phyloP scores from a whole-genome alignment of 2,329 filamentous ascomycete species.

The Ophiosphaerella herpotricha region DNA sequence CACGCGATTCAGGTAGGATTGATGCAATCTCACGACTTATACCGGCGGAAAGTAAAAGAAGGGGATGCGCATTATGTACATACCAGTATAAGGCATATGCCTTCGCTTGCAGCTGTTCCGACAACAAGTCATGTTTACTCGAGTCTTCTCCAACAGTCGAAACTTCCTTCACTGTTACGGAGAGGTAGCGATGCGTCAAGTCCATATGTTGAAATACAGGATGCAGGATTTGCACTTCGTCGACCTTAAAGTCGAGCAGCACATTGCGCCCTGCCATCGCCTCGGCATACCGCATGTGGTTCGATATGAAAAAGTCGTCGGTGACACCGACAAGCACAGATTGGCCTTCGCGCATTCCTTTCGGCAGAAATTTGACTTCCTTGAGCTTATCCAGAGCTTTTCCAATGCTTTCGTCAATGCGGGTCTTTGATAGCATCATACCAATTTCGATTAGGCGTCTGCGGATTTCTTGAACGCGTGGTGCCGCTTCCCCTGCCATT shows the following conservation, averaged over 20 bases:
- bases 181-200: constrained; percentile 19
- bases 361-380: constrained; percentile 19
- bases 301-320: constrained; percentile 20
- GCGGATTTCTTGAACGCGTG: constrained; percentile 11
- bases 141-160: constrained; percentile 11
- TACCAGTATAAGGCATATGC: constrained; percentile 30
- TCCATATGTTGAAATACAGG: constrained; percentile 13
- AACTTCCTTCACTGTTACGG: constrained; percentile 13
- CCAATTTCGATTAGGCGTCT: constrained; percentile 16
- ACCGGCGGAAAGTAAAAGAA: no score
- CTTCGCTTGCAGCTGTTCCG: constrained; percentile 9
- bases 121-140: constrained; percentile 5
- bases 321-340: constrained; percentile 7
- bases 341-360: not conserved
- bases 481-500: constrained; percentile 8
- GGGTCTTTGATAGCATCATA: constrained; percentile 10
- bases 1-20: no score
- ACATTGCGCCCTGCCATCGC: constrained; percentile 8
- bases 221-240: constrained; percentile 20
- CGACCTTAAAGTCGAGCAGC: constrained; percentile 19
- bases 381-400: constrained; percentile 12
- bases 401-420: constrained; percentile 3
- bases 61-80: not conserved
- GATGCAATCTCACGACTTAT: no score
- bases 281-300: constrained; percentile 18